These are phyloP conservation scores for Hanseniaspora singularis DNA, from an alignment of 805 yeast genomes.

Conservation along the genomic window DNA sequence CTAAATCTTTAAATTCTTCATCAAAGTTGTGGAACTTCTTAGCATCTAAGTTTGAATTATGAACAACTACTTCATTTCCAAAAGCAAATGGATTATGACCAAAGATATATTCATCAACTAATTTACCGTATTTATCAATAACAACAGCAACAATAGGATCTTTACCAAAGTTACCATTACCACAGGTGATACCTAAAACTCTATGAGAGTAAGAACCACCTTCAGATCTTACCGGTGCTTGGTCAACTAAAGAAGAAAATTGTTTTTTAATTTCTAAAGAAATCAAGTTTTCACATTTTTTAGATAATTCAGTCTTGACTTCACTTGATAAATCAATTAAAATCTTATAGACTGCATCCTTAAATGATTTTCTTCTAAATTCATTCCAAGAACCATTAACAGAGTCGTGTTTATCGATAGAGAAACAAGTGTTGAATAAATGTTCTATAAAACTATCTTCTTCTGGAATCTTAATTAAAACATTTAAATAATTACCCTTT, in stretches of 20 bases:
- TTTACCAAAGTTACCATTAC: conserved; percentile 66
- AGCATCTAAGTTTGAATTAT: conserved; percentile 24
- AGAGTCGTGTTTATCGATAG: conserved; percentile 69
- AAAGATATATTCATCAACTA: conserved; percentile 65
- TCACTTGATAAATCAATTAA: conserved; percentile 57
- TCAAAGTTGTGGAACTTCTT: conserved; percentile 46
- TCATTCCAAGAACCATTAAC: conserved; percentile 70
- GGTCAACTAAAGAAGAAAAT: conserved; percentile 66
- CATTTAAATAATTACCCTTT: conserved; percentile 53
- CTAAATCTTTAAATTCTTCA: conserved; percentile 46
- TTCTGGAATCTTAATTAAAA: conserved; percentile 43
- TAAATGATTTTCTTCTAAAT: conserved; percentile 55
- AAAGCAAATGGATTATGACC: conserved; percentile 48
- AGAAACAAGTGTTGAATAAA: conserved; percentile 40
- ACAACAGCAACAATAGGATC: conserved; percentile 80
- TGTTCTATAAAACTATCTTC: conserved; percentile 35
- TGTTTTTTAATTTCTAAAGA: conserved; percentile 57
- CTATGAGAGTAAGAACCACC: conserved; percentile 77
- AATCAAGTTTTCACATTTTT: conserved; percentile 60
- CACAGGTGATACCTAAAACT: conserved; percentile 70
- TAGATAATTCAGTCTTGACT: conserved; percentile 70
- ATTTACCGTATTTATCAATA: conserved; percentile 68
- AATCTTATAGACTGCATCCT: conserved; percentile 53
- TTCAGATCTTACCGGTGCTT: conserved; percentile 83
- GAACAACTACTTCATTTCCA: conserved; percentile 29